Evolutionary conservation across 2,329 filamentous ascomycete species (phyloP).

Genomic region (Zalaria obscura): DNA sequence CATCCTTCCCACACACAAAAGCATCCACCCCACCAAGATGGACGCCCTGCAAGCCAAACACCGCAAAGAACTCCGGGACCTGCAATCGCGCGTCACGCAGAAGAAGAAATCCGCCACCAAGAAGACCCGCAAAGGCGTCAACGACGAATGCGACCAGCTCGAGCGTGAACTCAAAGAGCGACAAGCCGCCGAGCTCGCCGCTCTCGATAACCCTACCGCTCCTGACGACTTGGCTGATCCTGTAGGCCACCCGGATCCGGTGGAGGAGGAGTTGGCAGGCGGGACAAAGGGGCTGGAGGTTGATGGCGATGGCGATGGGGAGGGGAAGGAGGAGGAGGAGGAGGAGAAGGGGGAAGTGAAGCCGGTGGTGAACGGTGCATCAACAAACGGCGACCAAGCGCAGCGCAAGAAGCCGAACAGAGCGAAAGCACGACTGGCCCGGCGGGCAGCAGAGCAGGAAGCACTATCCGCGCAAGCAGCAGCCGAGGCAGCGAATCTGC

Average conservation of each 20-base stretch:
- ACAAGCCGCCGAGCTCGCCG: constrained; percentile 37
- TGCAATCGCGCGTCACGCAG: constrained; percentile 73
- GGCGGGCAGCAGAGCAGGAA: constrained; percentile 73
- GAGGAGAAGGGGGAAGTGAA: not conserved
- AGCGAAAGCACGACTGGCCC: constrained; percentile 79
- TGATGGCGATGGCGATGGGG: constrained; percentile 1
- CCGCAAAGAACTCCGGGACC: constrained; percentile 74
- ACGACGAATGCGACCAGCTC: constrained; percentile 47
- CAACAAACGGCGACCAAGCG: not conserved
- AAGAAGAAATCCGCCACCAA: constrained; percentile 97
- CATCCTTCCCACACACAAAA: no score
- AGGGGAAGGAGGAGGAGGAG: not conserved
- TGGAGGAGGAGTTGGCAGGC: constrained; percentile 1
- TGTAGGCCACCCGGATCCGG: not conserved
- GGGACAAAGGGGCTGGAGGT: not conserved
- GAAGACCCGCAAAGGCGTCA: constrained; percentile 47
- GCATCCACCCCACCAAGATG: constrained; percentile 26
- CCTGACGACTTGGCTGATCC: not conserved
- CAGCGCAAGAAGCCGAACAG: constrained; percentile 64
- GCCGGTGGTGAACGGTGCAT: not conserved
- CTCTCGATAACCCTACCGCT: constrained; percentile 22
- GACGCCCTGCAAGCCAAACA: constrained; percentile 70
- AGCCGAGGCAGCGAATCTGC: constrained; percentile 60
- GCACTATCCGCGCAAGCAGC: constrained; percentile 53
- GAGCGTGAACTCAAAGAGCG: constrained; percentile 41